Evolutionary conservation across 495 filamentous ascomycete genomes (phyloP), one percentile per base, ranked within the genome.

Genomic region (Trypethelium eluteriae): DNA sequence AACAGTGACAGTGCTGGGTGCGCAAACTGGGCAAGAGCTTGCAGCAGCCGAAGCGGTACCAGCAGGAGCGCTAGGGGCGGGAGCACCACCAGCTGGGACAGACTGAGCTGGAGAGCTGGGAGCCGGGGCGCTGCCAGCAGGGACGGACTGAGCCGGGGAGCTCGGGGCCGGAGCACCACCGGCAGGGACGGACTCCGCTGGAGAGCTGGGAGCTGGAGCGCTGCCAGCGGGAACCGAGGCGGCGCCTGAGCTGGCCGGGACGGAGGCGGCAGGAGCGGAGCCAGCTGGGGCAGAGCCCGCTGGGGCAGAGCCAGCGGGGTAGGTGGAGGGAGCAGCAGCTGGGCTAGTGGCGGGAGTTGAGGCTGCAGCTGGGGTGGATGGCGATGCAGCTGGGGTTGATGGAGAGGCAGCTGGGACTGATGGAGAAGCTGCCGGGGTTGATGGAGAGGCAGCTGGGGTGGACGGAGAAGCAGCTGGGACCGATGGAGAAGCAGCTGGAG

Each of bases 1-100:
- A 32, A 59, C 53, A 32, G 53, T 59, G 32, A 59, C 53, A 36
- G 53, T 59, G 32, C 53, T 59, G 7, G n/a, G 53, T 35, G 53
- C 3, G 53, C 53, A 59, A 36, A 44, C 41, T 7, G 25, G 25
- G 53, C 53, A 59, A 36, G 49, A 53, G n/a, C 53, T 59, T 18
- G 25, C 53, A 59, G 18, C 53, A 59, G 41, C 41, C 7, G 53
- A 59, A 18, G 53, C 53, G 32, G 53, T 59, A 36, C 18, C 32
- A 18, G 53, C 53, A 14, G 53, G 32, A 59, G 53, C 53, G 53
- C 53, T 59, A 7, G 53, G 25, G 14, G 53, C 11, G 18, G 53
- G 53, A 59, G 53, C 53, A 59, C n/a, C 49, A 18, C 49, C 49
- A 14, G 49, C 49, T 18, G 49, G 49, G 25, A 18, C 49, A 18